phyloP scores from a whole-genome alignment of 2,329 filamentous ascomycete species.

The Paramyrothecium sp. region DNA sequence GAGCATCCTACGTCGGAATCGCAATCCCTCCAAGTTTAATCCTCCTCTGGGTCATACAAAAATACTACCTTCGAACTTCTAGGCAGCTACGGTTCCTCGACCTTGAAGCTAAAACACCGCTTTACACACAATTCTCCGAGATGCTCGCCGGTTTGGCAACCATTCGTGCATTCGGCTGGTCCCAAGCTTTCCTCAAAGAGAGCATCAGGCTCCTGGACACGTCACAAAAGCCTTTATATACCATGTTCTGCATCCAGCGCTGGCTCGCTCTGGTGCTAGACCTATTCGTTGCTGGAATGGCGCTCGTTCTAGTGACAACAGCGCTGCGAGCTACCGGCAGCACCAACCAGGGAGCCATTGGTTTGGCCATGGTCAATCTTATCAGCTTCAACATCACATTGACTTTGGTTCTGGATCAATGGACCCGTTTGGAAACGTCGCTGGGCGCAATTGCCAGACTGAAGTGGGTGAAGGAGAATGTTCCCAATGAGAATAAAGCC shows the following conservation, averaged over 20 bases:
- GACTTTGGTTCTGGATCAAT: slow-evolving; percentile 26
- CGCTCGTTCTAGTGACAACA: slow-evolving; percentile 33
- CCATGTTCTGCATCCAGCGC: slow-evolving; percentile 47
- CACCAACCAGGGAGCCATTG: slow-evolving; percentile 12
- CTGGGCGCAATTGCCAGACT: slow-evolving; percentile 32
- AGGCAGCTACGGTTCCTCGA: slow-evolving; percentile 52
- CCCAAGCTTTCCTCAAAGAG: slow-evolving; percentile 32
- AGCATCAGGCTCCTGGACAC: slow-evolving; percentile 41
- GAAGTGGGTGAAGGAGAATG: slow-evolving; percentile 25
- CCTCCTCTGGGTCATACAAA: slow-evolving; percentile 12
- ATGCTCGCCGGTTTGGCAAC: slow-evolving; percentile 45
- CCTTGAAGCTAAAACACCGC: slow-evolving; percentile 46
- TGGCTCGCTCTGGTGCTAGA: slow-evolving; percentile 51
- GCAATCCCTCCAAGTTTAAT: slow-evolving; percentile 11
- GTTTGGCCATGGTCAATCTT: slow-evolving; percentile 20
- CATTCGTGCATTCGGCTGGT: slow-evolving; percentile 50
- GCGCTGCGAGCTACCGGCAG: slow-evolving; percentile 26
- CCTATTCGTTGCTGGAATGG: slow-evolving; percentile 27
- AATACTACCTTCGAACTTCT: slow-evolving; percentile 44
- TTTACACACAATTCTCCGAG: slow-evolving; percentile 47
- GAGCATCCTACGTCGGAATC: slow-evolving; percentile 19
- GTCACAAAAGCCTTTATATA: slow-evolving; percentile 50
- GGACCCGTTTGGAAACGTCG: slow-evolving; percentile 34
- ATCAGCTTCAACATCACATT: slow-evolving; percentile 36
- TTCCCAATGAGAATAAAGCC: slow-evolving; percentile 22